A percentile compares a stretch with the other conserved stretches of the same genome.
Evolutionary conservation across 805 yeast species (phyloP).

Genomic region (Wickerhamiella sergipiensis): DNA sequence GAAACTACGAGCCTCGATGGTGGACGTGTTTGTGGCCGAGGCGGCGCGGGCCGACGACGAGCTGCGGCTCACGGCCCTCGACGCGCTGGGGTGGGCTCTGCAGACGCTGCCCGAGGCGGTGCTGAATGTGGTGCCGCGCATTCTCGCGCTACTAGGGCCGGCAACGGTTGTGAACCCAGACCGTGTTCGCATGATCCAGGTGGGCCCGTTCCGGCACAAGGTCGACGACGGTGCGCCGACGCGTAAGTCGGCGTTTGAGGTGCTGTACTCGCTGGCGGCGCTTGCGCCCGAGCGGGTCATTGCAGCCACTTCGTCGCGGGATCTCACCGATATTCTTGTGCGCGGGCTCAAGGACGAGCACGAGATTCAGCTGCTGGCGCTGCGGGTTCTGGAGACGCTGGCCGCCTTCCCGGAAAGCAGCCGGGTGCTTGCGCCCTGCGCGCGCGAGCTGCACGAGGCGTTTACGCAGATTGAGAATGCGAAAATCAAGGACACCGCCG

Average conservation of each 20-base stretch:
- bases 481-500: constrained; percentile 45
- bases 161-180: neutral
- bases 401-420: constrained; percentile 24
- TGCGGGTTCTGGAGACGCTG: constrained; percentile 32
- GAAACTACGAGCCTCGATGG: neutral
- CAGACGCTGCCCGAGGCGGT: neutral
- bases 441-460: constrained; percentile 22
- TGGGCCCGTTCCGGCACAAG: constrained; percentile 80
- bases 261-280: constrained; percentile 40
- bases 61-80: neutral
- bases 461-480: constrained; percentile 32
- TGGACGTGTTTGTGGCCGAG: neutral
- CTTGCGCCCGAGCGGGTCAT: constrained; percentile 18
- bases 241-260: constrained; percentile 59
- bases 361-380: constrained; percentile 41
- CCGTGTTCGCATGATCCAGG: constrained; percentile 30
- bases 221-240: constrained; percentile 66
- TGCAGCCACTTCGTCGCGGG: constrained; percentile 21
- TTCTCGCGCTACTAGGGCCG: neutral
- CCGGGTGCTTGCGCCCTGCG: constrained; percentile 5
- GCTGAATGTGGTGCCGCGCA: neutral
- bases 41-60: neutral
- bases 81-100: neutral
- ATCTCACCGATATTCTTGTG: constrained; percentile 31
- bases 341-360: constrained; percentile 49